Percentiles rank a stretch among this genome's conserved stretches.
These are phyloP conservation scores for Oemleria cerasiformis DNA, from an alignment of 306 rosid genomes.

Conservation along the genomic window DNA sequence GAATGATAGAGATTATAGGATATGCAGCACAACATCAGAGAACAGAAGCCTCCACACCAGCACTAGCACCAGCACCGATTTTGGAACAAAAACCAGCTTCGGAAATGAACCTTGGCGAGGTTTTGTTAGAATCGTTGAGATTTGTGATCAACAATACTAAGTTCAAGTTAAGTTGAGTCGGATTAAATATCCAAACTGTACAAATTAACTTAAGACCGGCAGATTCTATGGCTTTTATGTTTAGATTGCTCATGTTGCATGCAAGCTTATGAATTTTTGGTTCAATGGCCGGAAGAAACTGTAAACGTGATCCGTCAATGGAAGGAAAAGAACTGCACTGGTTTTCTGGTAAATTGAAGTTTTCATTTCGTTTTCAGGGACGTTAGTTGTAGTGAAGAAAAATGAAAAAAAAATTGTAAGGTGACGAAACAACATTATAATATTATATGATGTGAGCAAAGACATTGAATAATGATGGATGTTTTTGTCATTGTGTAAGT, in stretches of 20 bases:
- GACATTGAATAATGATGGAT: not conserved
- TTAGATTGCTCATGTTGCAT: not conserved
- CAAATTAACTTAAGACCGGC: not conserved
- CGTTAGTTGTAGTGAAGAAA: not conserved
- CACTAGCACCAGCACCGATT: slow-evolving; percentile 23
- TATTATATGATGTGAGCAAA: not conserved
- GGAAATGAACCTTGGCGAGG: slow-evolving; percentile 15
- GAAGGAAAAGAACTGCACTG: slow-evolving; percentile 1
- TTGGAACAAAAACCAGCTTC: slow-evolving; percentile 19
- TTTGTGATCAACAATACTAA: slow-evolving; percentile 18
- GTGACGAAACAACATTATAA: not conserved
- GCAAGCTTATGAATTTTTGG: not conserved
- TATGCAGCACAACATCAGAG: slow-evolving; percentile 20
- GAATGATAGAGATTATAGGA: slow-evolving; percentile 30
- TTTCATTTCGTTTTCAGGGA: not conserved
- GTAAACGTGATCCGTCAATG: not conserved
- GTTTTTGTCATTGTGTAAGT: not conserved
- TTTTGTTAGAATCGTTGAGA: slow-evolving; percentile 30
- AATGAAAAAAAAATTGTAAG: not conserved
- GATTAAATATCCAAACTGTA: not conserved
- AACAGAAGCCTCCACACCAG: slow-evolving; percentile 23
- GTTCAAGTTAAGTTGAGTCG: slow-evolving; percentile 6
- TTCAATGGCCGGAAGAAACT: slow-evolving; percentile 14
- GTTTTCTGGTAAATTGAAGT: not conserved
- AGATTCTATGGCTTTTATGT: not conserved